Conservation (phyloP, 129 eudicot genomes). For the Flaveria linearis region DNA sequence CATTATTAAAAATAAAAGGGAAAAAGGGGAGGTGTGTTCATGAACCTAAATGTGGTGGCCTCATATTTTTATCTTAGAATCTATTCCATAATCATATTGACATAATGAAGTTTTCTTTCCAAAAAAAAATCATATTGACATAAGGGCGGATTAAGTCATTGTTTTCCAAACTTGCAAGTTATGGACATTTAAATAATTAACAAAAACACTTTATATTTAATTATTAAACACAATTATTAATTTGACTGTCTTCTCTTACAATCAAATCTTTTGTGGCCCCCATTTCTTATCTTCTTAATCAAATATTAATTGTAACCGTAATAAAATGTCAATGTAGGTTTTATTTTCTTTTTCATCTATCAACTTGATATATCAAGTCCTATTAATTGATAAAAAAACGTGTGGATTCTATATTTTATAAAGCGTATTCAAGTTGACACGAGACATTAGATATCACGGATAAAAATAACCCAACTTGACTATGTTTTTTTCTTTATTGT, state of each 20-base stretch:
- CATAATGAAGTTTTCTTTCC: no score
- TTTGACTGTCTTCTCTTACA: constrained; percentile 38
- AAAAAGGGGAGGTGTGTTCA: constrained; percentile 35
- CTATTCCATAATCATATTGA: constrained; percentile 38
- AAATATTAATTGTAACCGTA: constrained; percentile 3
- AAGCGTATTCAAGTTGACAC: no score
- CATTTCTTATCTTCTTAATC: constrained; percentile 22
- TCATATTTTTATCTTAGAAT: constrained; percentile 24
- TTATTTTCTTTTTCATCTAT: neutral
- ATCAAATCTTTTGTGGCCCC: constrained; percentile 36
- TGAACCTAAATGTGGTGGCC: constrained; percentile 46
- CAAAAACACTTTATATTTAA: constrained; percentile 13
- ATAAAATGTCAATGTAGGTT: neutral
- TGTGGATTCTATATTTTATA: no score
- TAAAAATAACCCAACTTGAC: neutral
- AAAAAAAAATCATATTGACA: constrained; percentile 39
- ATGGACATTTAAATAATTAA: constrained; percentile 45
- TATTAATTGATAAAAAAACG: neutral
- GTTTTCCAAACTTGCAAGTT: constrained; percentile 47
- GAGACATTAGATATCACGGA: no score
- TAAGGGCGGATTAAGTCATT: constrained; percentile 35
- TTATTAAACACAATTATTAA: constrained; percentile 27
- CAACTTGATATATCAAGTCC: neutral
- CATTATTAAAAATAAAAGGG: constrained; percentile 7
- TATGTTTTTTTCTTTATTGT: neutral